Evolutionary conservation across 305 asterid genomes (phyloP).

Genomic region (Lippia alba): DNA sequence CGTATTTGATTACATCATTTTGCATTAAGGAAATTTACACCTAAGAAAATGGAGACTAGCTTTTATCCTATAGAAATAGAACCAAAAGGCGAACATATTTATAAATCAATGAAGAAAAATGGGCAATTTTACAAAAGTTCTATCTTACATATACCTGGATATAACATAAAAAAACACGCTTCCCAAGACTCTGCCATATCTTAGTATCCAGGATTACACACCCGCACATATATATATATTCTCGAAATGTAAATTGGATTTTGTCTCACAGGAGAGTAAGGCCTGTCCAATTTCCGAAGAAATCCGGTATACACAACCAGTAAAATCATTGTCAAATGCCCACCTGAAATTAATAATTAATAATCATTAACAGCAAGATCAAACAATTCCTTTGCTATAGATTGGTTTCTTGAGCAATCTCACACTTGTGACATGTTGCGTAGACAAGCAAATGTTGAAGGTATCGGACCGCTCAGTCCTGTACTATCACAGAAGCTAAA

Average conservation of each 20-base stretch:
- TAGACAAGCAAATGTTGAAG: constrained; percentile 49
- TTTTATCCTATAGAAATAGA: neutral
- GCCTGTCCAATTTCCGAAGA: constrained; percentile 55
- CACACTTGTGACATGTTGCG: constrained; percentile 47
- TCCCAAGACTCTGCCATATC: constrained; percentile 53
- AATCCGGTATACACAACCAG: constrained; percentile 57
- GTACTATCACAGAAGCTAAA: constrained; percentile 53
- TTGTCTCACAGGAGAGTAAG: constrained; percentile 49
- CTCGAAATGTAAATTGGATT: constrained; percentile 5
- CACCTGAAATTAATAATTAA: constrained; percentile 44
- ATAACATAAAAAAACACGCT: constrained; percentile 73
- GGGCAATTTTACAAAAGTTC: neutral
- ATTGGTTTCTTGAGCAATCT: constrained; percentile 15
- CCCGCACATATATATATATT: too few species aligned
- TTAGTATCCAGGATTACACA: constrained; percentile 33
- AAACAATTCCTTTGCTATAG: neutral
- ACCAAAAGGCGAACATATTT: too few species aligned
- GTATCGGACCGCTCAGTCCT: constrained; percentile 64
- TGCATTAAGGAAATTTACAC: too few species aligned
- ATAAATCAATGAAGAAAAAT: neutral
- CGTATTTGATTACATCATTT: too few species aligned
- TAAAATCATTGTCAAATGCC: constrained; percentile 55
- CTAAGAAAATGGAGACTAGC: neutral
- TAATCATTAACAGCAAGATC: constrained; percentile 5
- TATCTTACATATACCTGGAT: constrained; percentile 52